Percentiles rank a stretch among this genome's conserved stretches.
phyloP scores from a whole-genome alignment of 495 filamentous ascomycete genomes.

The Jackrogersella minutella region DNA sequence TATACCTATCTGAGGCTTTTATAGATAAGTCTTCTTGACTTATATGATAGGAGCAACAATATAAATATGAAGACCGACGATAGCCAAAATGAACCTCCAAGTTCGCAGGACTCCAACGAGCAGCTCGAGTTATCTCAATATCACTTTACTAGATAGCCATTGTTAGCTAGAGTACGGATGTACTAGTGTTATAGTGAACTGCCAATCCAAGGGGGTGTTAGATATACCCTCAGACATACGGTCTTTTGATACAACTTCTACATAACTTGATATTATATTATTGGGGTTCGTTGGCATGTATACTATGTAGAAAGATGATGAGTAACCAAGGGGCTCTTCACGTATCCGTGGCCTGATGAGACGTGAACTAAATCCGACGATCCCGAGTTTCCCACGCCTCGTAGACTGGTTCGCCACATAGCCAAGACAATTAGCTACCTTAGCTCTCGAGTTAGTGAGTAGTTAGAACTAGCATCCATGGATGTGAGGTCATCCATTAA shows the following conservation, averaged over 20 bases:
- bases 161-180: neutral
- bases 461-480: no score
- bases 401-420: neutral
- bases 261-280: neutral
- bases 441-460: no score
- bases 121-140: neutral
- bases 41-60: neutral
- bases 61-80: neutral
- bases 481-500: no score
- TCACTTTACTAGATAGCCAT: neutral
- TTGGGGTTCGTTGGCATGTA: neutral
- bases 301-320: neutral
- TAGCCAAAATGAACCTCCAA: neutral
- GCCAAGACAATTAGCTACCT: neutral
- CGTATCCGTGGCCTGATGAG: neutral
- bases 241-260: neutral
- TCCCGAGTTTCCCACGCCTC: neutral
- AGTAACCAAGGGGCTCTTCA: neutral
- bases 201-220: no score
- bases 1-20: constrained; percentile 9
- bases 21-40: neutral
- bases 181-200: neutral
- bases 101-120: no score
- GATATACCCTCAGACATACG: neutral
- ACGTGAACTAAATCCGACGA: neutral